phyloP scores from a whole-genome alignment of 495 filamentous ascomycete species.

The Xylaria curta region DNA sequence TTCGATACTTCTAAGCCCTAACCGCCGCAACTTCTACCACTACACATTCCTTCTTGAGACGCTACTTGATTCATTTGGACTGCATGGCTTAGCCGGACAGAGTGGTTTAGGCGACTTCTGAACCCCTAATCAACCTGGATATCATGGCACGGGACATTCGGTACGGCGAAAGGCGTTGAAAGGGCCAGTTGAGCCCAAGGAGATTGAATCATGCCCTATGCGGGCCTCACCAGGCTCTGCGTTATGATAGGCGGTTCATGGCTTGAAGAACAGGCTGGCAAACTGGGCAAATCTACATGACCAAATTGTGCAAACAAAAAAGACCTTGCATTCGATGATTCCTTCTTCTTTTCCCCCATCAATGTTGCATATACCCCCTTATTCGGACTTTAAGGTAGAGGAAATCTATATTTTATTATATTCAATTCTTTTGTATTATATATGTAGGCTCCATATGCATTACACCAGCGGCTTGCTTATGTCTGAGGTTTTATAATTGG shows the following conservation, averaged over 20 bases:
- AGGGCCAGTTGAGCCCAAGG: conserved; percentile 21
- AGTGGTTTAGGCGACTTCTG: conserved; percentile 19
- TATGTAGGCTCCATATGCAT: not conserved
- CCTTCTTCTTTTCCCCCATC: conserved; percentile 8
- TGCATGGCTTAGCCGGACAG: conserved; percentile 26
- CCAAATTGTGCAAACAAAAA: conserved; percentile 24
- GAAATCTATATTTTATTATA: conserved; percentile 21
- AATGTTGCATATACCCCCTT: conserved; percentile 28
- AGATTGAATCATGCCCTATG: conserved; percentile 3
- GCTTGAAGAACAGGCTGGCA: conserved; percentile 6
- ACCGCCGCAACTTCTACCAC: conserved; percentile 7
- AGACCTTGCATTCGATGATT: conserved; percentile 15
- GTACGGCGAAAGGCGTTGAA: conserved; percentile 29
- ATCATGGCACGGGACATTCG: conserved; percentile 19
- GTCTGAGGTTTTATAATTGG: not conserved
- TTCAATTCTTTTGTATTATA: conserved; percentile 10
- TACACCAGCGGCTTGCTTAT: not conserved
- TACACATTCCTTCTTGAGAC: conserved; percentile 17
- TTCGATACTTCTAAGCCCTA: not conserved
- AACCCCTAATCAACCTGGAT: conserved; percentile 24
- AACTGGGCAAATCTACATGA: conserved; percentile 23
- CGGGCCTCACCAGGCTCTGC: conserved; percentile 5
- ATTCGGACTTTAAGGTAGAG: conserved; percentile 21
- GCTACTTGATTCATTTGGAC: conserved; percentile 22
- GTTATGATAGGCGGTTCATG: not conserved